Percentiles rank a stretch among this genome's conserved stretches.
Evolutionary conservation across 1,284 basidiomycete species (phyloP).

Genomic region (Peniophora sp.): DNA sequence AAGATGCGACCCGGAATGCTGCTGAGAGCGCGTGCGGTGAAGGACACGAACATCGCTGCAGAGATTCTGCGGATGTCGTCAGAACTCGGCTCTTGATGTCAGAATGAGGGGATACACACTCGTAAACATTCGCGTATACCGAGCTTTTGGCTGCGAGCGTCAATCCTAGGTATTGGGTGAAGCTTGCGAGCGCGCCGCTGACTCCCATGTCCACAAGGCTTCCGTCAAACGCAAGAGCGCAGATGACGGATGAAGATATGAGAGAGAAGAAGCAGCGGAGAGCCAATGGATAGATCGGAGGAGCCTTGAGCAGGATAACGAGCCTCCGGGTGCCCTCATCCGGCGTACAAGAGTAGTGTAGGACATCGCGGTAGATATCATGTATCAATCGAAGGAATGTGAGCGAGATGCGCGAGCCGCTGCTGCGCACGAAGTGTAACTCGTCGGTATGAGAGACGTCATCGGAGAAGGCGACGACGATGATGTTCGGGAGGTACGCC

Average conservation of each 20-base stretch:
- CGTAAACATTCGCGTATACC: slow-evolving; percentile 85
- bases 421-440: slow-evolving; percentile 73
- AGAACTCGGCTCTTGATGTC: background rate
- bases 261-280: slow-evolving; percentile 67
- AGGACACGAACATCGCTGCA: slow-evolving; percentile 75
- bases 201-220: slow-evolving; percentile 78
- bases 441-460: slow-evolving; percentile 49
- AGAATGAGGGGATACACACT: slow-evolving; percentile 45
- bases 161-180: slow-evolving; percentile 71
- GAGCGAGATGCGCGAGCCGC: slow-evolving; percentile 58
- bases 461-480: slow-evolving; percentile 73
- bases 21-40: slow-evolving; percentile 67
- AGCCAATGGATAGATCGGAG: slow-evolving; percentile 55
- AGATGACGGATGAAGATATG: slow-evolving; percentile 69
- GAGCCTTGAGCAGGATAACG: slow-evolving; percentile 48
- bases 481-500: slow-evolving; percentile 72
- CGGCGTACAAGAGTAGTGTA: slow-evolving; percentile 67
- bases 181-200: slow-evolving; percentile 61
- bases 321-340: slow-evolving; percentile 57
- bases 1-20: slow-evolving; percentile 62
- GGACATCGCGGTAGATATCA: slow-evolving; percentile 67
- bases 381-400: slow-evolving; percentile 70
- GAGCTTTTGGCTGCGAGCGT: slow-evolving; percentile 72
- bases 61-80: slow-evolving; percentile 52
- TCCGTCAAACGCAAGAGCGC: slow-evolving; percentile 76